Evolutionary conservation across 108 stramenopile species (phyloP), one percentile per base, ranked within the genome.

Genomic region (Schizochytrium sp.): DNA sequence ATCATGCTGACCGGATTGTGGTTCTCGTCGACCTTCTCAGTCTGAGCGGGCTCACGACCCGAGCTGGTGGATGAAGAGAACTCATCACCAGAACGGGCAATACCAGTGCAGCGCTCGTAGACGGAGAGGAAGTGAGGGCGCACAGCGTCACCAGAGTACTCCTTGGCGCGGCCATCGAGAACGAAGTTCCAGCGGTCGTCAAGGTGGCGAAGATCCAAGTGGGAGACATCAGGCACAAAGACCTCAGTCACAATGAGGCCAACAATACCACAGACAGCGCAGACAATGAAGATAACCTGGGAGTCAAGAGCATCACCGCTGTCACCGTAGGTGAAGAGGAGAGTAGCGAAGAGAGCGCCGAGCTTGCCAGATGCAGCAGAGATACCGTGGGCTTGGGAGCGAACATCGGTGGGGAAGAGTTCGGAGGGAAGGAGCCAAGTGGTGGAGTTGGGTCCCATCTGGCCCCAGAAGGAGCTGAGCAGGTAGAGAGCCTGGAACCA

Each of bases 341-440:
- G 13, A n/a, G 76, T 47, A 5, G 76, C 88, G 2, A 88, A 49
- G 47, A 88, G 73, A 15, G 92, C 92, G 19, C 92, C 88, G 42
- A 90, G 56, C 83, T 93, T 94, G 45, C 94, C 94, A 40, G 89
- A 89, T 4, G 94, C 94, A 13, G 94, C 94, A 2, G 92, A 92
- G 46, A 95, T 61, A 0, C 94, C 94, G 56, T 94, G 93, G 50
- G 89, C 61, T 42, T 93, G 91, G 61, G 90, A 61, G 0, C 94
- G 91, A 13, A 93, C 89, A 28, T 92, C 69, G 40, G 92, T 89
- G 17, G 94, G 93, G 57, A 94, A 95, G 46, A 90, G 89, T 88
- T 93, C 93, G 4, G 92, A 90, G 46, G 94, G 94, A 57, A 95
- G 91, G n/a, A 95, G 91, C 89, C 91, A 94, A 0, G 94, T 94